Conservation (phyloP, 768 basidiomycete species). For the Xerocomus potaroensis region DNA sequence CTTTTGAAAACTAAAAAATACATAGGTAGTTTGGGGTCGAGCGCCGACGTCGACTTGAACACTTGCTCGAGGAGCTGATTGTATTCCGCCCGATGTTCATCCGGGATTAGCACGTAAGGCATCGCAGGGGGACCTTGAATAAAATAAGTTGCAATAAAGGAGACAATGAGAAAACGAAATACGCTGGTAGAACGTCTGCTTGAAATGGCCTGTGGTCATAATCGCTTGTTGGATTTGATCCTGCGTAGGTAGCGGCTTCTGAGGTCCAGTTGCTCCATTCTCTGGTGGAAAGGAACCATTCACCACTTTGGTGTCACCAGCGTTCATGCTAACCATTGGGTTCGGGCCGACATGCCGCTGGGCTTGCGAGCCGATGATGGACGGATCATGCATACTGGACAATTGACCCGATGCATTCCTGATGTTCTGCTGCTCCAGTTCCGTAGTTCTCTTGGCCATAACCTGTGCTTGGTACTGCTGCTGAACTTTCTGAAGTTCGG, state of each 20-base stretch:
- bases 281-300: constrained; percentile 10
- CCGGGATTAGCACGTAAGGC: constrained; percentile 38
- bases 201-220: constrained; percentile 29
- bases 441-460: constrained; percentile 16
- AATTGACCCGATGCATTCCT: constrained; percentile 15
- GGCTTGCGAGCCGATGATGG: constrained; percentile 5
- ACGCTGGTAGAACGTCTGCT: constrained; percentile 32
- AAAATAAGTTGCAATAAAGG: constrained; percentile 9
- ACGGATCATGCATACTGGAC: constrained; percentile 21
- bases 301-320: constrained; percentile 17
- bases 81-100: constrained; percentile 54
- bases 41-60: constrained; percentile 40
- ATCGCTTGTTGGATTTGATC: constrained; percentile 33
- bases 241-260: constrained; percentile 20
- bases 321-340: constrained; percentile 6
- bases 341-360: constrained; percentile 19
- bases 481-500: constrained; percentile 25
- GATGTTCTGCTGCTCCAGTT: constrained; percentile 23
- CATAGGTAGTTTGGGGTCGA: constrained; percentile 49
- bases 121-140: constrained; percentile 35
- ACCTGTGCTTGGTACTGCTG: constrained; percentile 21
- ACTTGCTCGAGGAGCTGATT: constrained; percentile 47
- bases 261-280: constrained; percentile 1
- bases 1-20: constrained; percentile 43
- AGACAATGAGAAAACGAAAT: constrained; percentile 20